Evolutionary conservation across 345 rosid species (phyloP), one percentile per base, ranked within the genome.

Genomic region (Cochlearia excelsa): DNA sequence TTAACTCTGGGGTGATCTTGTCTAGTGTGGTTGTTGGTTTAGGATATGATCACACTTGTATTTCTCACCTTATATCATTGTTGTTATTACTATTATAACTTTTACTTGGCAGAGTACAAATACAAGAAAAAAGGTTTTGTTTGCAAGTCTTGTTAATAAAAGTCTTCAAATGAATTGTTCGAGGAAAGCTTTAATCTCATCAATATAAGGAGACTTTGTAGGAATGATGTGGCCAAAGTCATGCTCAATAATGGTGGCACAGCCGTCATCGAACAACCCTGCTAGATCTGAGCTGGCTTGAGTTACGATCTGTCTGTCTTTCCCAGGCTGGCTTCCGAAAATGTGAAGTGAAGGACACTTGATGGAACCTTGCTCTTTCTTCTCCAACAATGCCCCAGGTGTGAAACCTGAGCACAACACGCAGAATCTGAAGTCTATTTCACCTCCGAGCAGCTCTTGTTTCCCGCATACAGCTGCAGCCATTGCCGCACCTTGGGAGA

Each of bases 401-500:
- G 71, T 59, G 66, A 83, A 90, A 16, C 96, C 96, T 8, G 97
- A 87, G 75, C 97, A 93, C 69, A 90, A 56, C 53, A 93, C 73
- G 55, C 76, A 88, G 59, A 93, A 90, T 72, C 97, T 78, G 59
- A 90, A 82, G 61, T 79, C 74, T 28, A 87, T 79, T 67, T 75
- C 89, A 59, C 72, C 82, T 59, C 65, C 67, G 23, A 79, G 68
- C 57, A 48, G 73, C 44, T 65, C 75, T 23, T 59, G 59, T 61
- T 30, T 73, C 1, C 77, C 84, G 59, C 92, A 77, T 9, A 81
- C 65, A 29, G 79, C 75, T 66, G 92, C 92, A 59, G 93, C 84
- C 95, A 85, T 84, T 28, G 95, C 97, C 1, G 97, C 99, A 66
- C 99, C 97, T 59, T 84, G 97, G 38, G 95, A 90, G 67, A 94